Evolutionary conservation across 129 eudicot genomes (phyloP).

Genomic region (Cynara cardunculus): DNA sequence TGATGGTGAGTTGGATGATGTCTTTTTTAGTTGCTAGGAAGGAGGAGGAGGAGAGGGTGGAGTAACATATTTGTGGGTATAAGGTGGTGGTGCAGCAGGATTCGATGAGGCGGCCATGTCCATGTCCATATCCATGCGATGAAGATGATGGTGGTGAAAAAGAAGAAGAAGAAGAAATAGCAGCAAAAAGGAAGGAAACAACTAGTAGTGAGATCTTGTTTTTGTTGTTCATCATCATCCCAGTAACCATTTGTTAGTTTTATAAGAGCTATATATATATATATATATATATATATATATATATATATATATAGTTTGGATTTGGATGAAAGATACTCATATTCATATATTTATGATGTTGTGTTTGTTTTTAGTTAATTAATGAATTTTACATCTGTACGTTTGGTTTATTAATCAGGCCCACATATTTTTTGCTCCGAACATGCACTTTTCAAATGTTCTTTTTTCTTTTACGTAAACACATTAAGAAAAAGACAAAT

Average conservation of each 20-base stretch:
- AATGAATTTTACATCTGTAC: neutral
- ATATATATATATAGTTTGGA: too few relatives aligned
- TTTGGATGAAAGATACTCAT: too few relatives aligned
- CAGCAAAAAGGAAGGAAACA: neutral
- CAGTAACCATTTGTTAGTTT: too few relatives aligned
- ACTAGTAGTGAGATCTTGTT: neutral
- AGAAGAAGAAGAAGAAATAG: neutral
- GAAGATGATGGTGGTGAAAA: too few relatives aligned
- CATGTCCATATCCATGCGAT: too few relatives aligned
- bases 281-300: too few relatives aligned
- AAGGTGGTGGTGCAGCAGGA: slow-evolving; percentile 53
- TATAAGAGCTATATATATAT: too few relatives aligned
- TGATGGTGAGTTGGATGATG: slow-evolving; percentile 46
- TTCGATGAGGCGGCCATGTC: neutral
- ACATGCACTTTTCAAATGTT: neutral
- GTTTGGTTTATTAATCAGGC: neutral
- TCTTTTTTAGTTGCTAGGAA: slow-evolving; percentile 38
- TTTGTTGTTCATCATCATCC: too few relatives aligned
- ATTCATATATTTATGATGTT: too few relatives aligned
- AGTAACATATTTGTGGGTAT: slow-evolving; percentile 62
- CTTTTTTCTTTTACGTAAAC: neutral
- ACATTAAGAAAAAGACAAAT: neutral
- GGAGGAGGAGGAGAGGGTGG: slow-evolving; percentile 26
- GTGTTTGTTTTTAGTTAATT: neutral
- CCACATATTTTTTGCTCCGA: neutral